Conservation (phyloP, 139 green algal species). For the Tetradesmus obliquus region DNA sequence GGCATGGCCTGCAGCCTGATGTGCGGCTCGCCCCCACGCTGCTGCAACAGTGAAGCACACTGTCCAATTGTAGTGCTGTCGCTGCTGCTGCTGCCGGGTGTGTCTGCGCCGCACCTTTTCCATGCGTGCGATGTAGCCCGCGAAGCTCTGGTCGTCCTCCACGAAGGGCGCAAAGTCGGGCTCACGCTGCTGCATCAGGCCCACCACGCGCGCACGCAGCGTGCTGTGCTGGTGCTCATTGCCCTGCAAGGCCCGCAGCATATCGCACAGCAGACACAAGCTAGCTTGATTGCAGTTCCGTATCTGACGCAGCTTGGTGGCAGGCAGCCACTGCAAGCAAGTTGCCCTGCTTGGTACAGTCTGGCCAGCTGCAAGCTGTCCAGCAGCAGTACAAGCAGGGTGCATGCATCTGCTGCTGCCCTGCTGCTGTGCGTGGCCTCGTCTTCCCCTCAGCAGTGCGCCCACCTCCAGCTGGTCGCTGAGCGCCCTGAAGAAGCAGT, state of each 20-base stretch:
- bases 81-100: neutral
- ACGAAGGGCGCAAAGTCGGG: slow-evolving; percentile 73
- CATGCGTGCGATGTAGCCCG: slow-evolving; percentile 71
- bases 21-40: neutral
- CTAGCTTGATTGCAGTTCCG: neutral
- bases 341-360: neutral
- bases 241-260: slow-evolving; percentile 45
- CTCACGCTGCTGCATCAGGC: slow-evolving; percentile 51
- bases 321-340: neutral
- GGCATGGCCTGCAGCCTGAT: too few species aligned
- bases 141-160: slow-evolving; percentile 82
- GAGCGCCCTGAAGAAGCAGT: slow-evolving; percentile 84
- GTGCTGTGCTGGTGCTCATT: slow-evolving; percentile 57
- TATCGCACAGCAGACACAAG: neutral
- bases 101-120: slow-evolving; percentile 50
- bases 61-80: neutral
- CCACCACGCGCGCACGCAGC: slow-evolving; percentile 54
- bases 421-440: neutral
- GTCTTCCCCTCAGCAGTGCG: neutral
- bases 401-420: neutral
- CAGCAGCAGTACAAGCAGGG: neutral
- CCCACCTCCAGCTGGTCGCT: slow-evolving; percentile 72
- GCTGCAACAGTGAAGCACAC: neutral
- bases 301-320: neutral
- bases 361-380: neutral